Evolutionary conservation across 2,329 filamentous ascomycete genomes (phyloP), one percentile per base, ranked within the genome.

Genomic region (Pseudomassariella vexata): DNA sequence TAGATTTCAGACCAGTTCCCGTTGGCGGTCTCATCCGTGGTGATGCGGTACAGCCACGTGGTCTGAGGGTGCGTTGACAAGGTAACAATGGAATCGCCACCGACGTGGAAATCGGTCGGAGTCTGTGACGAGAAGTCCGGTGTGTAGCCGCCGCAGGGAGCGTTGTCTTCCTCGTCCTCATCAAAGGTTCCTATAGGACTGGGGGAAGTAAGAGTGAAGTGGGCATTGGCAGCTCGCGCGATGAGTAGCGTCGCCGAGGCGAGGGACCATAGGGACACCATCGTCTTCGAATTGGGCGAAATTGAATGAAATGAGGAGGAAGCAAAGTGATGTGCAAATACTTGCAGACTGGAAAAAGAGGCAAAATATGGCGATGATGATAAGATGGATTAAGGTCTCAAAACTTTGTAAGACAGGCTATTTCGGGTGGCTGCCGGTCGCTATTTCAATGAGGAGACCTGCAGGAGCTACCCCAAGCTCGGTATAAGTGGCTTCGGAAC

Each of bases 11-110:
- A 66, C 75, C 75, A 79, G 48, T 67, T 68, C 14, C 58, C 55
- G 26, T 49, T 46, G 25, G 62, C 67, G 9, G 59, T 59, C 28
- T 57, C 45, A 44, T 75, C 73, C 14, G 67, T 58, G 9, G 73
- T 79, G 40, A 65, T 70, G 39, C 76, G 73, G 59, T 75, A 71
- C 11, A 79, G 61, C 68, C 66, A 79, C 34, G 60, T 71, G 42
- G 61, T 57, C 48, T 73, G 61, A 4, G 69, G 59, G 46, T 80
- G 76, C 3, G 61, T 64, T 6, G 66, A 59, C 6, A 52, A 55
- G 30, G 70, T 47, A 37, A 63, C 60, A 20, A 79, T 57, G 35
- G 67, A 56, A 42, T 77, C 68, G 43, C 74, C 73, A 43, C 58
- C 71, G 37, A 78, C 68, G 48, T 76, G 66, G 53, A 78, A 78